A percentile compares a stretch with the other conserved stretches of the same genome.
Conservation (phyloP, 108 stramenopile genomes). For the Pseudonitzschia multistriata region DNA sequence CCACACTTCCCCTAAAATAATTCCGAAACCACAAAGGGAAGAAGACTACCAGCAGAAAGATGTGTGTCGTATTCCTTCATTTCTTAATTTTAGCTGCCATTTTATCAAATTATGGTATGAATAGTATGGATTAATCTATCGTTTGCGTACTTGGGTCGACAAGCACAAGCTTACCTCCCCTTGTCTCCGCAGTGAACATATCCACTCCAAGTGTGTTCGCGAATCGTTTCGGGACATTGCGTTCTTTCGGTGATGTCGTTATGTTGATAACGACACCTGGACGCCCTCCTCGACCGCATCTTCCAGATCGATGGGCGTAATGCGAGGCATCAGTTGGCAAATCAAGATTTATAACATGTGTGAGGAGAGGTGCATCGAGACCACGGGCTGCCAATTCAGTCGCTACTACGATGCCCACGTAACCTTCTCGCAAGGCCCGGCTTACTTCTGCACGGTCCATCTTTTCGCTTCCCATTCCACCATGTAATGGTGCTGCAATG, state of each 20-base stretch:
- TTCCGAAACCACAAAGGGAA: no score
- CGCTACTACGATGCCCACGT: constrained; percentile 83
- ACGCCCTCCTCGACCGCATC: constrained; percentile 85
- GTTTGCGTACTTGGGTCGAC: constrained; percentile 39
- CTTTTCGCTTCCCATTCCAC: constrained; percentile 73
- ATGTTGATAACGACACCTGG: constrained; percentile 87
- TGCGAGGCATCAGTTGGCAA: constrained; percentile 89
- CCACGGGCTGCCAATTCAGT: constrained; percentile 90
- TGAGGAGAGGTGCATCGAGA: constrained; percentile 82
- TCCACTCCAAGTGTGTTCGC: constrained; percentile 63
- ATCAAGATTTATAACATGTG: constrained; percentile 87
- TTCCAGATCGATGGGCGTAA: constrained; percentile 83
- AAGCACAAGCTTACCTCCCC: constrained; percentile 62
- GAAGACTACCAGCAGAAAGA: no score
- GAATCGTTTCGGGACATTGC: constrained; percentile 71
- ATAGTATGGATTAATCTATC: constrained; percentile 4
- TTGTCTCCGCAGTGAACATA: constrained; percentile 68
- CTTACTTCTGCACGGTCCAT: constrained; percentile 83
- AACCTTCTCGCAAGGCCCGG: constrained; percentile 80
- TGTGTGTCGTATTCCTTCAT: no score
- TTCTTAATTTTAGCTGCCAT: background rate
- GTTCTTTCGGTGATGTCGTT: constrained; percentile 65
- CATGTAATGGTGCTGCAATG: constrained; percentile 79
- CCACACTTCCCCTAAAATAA: no score
- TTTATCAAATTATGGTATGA: background rate